Conservation (phyloP, 345 rosid genomes). For the Populus alba region DNA sequence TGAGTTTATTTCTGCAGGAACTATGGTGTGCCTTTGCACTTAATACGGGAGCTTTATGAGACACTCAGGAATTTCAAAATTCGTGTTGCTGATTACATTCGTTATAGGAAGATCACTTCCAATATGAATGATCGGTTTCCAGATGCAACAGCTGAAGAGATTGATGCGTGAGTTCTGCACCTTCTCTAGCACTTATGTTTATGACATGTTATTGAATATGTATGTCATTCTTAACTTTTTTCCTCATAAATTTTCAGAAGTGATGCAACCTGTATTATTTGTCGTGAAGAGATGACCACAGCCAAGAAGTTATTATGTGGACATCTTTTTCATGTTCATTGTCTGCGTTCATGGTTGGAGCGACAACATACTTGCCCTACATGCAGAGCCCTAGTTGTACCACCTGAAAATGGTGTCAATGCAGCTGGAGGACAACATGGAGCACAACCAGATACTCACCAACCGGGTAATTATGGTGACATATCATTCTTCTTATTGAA, state of each 20-base stretch:
- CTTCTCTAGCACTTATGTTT: not conserved
- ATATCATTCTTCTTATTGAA: slow-evolving; percentile 6
- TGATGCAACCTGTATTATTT: slow-evolving; percentile 91
- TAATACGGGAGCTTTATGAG: slow-evolving; percentile 93
- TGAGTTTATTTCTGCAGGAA: slow-evolving; percentile 53
- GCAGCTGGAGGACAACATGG: slow-evolving; percentile 60
- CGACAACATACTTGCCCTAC: slow-evolving; percentile 96
- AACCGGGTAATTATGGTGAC: slow-evolving; percentile 40
- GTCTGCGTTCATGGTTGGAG: slow-evolving; percentile 97
- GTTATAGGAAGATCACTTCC: slow-evolving; percentile 91
- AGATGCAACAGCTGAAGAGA: slow-evolving; percentile 90
- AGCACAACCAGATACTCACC: slow-evolving; percentile 44
- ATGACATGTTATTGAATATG: slow-evolving; percentile 2
- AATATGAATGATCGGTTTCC: slow-evolving; percentile 97
- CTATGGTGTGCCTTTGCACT: slow-evolving; percentile 90
- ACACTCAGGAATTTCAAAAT: slow-evolving; percentile 89
- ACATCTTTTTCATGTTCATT: slow-evolving; percentile 91
- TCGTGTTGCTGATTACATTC: slow-evolving; percentile 86
- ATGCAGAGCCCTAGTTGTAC: slow-evolving; percentile 86
- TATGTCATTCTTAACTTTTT: slow-evolving; percentile 8
- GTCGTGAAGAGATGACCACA: slow-evolving; percentile 96
- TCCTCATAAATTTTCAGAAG: slow-evolving; percentile 51
- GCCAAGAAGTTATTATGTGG: slow-evolving; percentile 94
- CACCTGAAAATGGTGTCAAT: slow-evolving; percentile 63
- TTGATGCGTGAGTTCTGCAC: slow-evolving; percentile 54